Evolutionary conservation across 75 land plant species (phyloP).

Genomic region (Pseudotsuga menziesii): DNA sequence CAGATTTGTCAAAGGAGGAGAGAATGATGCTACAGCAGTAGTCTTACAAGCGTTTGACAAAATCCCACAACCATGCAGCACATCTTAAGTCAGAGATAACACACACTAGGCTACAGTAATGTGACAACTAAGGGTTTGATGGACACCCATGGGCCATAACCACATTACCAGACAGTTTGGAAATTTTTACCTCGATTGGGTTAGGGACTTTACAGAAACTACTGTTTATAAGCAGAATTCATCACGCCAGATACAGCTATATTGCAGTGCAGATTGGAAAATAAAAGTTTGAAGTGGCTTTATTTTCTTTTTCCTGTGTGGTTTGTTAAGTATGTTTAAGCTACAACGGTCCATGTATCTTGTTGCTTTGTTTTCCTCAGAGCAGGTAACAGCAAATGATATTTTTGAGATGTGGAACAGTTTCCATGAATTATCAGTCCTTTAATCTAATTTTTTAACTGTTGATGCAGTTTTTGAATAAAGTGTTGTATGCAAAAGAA

Average conservation of each 20-base stretch:
- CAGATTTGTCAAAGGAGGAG: no score
- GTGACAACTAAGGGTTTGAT: no score
- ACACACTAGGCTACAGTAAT: no score
- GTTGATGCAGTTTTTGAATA: slow-evolving; percentile 73
- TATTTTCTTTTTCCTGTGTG: neutral
- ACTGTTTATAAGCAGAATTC: no score
- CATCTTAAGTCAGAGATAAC: no score
- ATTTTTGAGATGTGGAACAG: neutral
- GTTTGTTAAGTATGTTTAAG: neutral
- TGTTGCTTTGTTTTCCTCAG: neutral
- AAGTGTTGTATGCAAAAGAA: slow-evolving; percentile 93
- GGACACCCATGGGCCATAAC: no score
- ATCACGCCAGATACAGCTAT: neutral
- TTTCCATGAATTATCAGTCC: neutral
- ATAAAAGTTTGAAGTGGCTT: neutral
- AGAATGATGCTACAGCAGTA: no score
- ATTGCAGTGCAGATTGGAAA: neutral
- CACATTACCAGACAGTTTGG: no score
- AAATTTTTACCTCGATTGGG: no score
- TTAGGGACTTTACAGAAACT: no score
- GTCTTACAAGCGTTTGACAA: no score
- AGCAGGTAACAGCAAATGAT: neutral
- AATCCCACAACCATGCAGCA: no score
- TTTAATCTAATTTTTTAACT: neutral
- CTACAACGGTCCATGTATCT: neutral